Evolutionary conservation across 768 basidiomycete species (phyloP).

Genomic region (Suillus variegatus): DNA sequence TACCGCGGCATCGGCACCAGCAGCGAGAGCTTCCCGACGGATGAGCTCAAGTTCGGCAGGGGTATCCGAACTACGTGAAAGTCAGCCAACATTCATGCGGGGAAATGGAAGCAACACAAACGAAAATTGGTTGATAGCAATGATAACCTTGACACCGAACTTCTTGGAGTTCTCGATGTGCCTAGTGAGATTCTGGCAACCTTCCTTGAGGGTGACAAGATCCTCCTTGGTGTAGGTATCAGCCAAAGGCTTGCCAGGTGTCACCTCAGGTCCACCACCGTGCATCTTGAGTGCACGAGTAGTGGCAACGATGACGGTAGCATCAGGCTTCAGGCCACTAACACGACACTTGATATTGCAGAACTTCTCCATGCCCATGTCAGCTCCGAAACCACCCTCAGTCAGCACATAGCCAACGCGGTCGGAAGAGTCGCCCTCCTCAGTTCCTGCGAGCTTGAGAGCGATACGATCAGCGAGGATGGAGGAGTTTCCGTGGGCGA

Average conservation of each 20-base stretch:
- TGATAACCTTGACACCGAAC: constrained; percentile 94
- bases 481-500: constrained; percentile 97
- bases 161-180: constrained; percentile 96
- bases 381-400: constrained; percentile 97
- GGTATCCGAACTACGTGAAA: constrained; percentile 72
- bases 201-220: constrained; percentile 84
- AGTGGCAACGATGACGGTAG: constrained; percentile 94
- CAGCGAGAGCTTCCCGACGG: constrained; percentile 73
- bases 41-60: constrained; percentile 86
- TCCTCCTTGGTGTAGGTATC: constrained; percentile 95
- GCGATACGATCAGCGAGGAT: constrained; percentile 98
- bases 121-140: constrained; percentile 95
- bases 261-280: constrained; percentile 95
- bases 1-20: constrained; percentile 93
- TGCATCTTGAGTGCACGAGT: constrained; percentile 99
- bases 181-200: constrained; percentile 89
- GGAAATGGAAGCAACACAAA: constrained; percentile 43
- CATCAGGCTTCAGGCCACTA: constrained; percentile 91
- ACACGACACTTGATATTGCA: constrained; percentile 99
- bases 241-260: constrained; percentile 91
- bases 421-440: constrained; percentile 81
- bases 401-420: constrained; percentile 94
- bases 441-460: constrained; percentile 94
- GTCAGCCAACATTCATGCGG: not conserved
- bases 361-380: constrained; percentile 99